Evolutionary conservation across 179 eudicot species (phyloP), one percentile per base, ranked within the genome.

Genomic region (Pouteria campechiana): DNA sequence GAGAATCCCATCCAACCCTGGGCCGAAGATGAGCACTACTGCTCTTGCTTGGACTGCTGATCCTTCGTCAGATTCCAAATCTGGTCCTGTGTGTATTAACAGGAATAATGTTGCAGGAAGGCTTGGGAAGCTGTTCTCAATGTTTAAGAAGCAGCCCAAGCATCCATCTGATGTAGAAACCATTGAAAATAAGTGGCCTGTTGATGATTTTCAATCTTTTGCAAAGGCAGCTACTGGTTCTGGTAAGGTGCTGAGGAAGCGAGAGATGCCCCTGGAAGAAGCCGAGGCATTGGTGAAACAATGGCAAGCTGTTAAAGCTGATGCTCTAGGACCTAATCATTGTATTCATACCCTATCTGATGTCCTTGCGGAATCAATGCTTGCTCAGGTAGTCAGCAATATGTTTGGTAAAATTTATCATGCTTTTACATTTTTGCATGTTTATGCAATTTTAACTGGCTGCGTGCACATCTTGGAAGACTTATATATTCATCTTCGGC

Each of bases 241-340:
- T 36, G 31, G 21, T 23, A 61, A 65, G 34, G 54, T 62, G 27
- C 41, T 52, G 43, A 49, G 40, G 46, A 64, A 61, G 54, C 65
- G 54, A 22, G 67, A 63, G 33, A 83, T 92, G 99, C 63, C 86
- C 47, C 33, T 75, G 30, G 85, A 83, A 73, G 99, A 87, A 60
- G 99, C 99, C 65, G 99, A 87, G 64, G 61, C 67, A 41, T 94
- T 92, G 65, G 94, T 92, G 50, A 80, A 80, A 74, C 82, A 71
- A 65, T 92, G 99, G 99, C 99, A 92, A 74, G 44, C 45, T 30
- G 68, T 73, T 41, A 92, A 92, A 70, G 96, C 99, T 19, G 96
- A 79, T 62, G 99, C 92, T 44, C 96, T 92, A 55, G 99, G 99
- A 41, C 83, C 94, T 58, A 64, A 68, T 43, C 80, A 87, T 72